A percentile compares a stretch with the other conserved stretches of the same genome.
These are phyloP conservation scores for Phytophthora melonis DNA, from an alignment of 352 stramenopile species.

Conservation along the genomic window DNA sequence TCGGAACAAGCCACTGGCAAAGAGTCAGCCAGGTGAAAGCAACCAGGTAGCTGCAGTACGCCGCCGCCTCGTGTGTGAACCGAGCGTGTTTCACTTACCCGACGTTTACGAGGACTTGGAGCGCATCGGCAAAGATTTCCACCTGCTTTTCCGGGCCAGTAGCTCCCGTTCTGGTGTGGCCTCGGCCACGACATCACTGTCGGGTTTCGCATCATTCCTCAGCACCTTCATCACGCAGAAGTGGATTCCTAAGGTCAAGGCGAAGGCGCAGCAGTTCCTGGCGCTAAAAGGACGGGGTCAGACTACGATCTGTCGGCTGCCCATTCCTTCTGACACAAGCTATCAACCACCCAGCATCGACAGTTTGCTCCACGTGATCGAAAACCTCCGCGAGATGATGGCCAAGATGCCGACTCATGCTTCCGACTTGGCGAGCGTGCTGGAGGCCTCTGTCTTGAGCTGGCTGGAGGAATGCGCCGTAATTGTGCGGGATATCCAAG, in stretches of 20 bases:
- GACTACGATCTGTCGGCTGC: slow-evolving; percentile 54
- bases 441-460: slow-evolving; percentile 71
- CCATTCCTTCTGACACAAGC: slow-evolving; percentile 75
- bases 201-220: slow-evolving; percentile 62
- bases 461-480: slow-evolving; percentile 77
- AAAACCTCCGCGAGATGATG: slow-evolving; percentile 79
- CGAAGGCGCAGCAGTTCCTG: slow-evolving; percentile 74
- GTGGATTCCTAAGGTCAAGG: slow-evolving; percentile 82
- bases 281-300: slow-evolving; percentile 61
- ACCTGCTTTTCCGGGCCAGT: slow-evolving; percentile 51
- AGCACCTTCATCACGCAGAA: slow-evolving; percentile 74
- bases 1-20: slow-evolving; percentile 59
- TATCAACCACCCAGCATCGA: slow-evolving; percentile 84
- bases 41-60: slow-evolving; percentile 31
- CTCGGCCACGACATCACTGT: slow-evolving; percentile 28
- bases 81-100: slow-evolving; percentile 80
- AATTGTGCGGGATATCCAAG: slow-evolving; percentile 83
- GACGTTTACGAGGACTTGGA: slow-evolving; percentile 80
- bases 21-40: slow-evolving; percentile 40
- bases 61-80: slow-evolving; percentile 61
- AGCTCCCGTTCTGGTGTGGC: slow-evolving; percentile 16
- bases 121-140: slow-evolving; percentile 65
- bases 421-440: slow-evolving; percentile 63
- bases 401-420: slow-evolving; percentile 70
- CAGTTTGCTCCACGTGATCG: slow-evolving; percentile 74